phyloP scores from a whole-genome alignment of 495 filamentous ascomycete species.

The Halenospora varia region DNA sequence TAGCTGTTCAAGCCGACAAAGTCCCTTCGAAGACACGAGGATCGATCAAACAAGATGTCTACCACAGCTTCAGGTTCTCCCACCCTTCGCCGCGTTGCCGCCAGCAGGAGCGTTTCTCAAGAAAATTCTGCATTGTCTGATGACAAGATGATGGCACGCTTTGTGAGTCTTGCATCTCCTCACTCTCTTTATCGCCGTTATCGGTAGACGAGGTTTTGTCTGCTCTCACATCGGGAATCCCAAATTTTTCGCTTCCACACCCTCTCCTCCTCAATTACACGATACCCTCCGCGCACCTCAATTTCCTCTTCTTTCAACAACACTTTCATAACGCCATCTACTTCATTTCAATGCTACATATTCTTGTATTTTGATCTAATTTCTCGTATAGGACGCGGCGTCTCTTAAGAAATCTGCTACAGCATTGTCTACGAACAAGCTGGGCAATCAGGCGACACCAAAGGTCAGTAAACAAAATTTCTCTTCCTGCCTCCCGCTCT shows the following conservation, averaged over 20 bases:
- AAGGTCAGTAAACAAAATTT: conserved; percentile 19
- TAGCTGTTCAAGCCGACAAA: conserved; percentile 13
- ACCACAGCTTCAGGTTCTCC: conserved; percentile 43
- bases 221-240: no score
- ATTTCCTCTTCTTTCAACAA: not conserved
- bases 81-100: conserved; percentile 33
- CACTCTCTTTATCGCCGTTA: no score
- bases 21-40: conserved; percentile 10
- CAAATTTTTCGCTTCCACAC: not conserved
- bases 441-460: conserved; percentile 41
- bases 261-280: not conserved
- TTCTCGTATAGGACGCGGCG: not conserved
- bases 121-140: conserved; percentile 39
- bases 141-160: conserved; percentile 25
- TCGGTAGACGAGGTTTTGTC: no score
- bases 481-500: not conserved
- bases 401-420: conserved; percentile 34
- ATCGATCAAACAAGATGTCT: conserved; percentile 38
- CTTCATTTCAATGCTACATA: conserved; percentile 23
- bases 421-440: conserved; percentile 41
- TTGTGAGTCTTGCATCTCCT: conserved; percentile 28
- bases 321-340: conserved; percentile 2
- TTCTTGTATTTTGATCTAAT: conserved; percentile 22
- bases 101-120: conserved; percentile 32
- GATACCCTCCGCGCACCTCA: not conserved